Conservation (phyloP, 2,329 filamentous ascomycete species). For the Fusarium sp. region DNA sequence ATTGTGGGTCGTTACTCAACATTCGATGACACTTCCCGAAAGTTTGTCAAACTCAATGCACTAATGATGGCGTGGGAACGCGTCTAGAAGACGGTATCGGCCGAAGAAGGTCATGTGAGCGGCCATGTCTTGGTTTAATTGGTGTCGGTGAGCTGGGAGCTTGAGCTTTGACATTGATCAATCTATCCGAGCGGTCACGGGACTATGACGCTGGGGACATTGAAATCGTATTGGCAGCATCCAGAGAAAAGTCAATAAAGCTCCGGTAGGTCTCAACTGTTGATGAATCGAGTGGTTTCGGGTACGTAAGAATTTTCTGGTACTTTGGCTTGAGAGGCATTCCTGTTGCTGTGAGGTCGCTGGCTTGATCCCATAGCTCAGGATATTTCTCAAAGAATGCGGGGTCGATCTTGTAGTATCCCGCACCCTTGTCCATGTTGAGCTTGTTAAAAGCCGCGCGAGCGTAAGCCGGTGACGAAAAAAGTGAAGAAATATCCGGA, state of each 20-base stretch:
- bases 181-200: constrained; percentile 10
- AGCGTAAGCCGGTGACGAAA: constrained; percentile 46
- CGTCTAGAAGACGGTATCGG: background rate
- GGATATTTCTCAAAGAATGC: constrained; percentile 54
- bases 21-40: constrained; percentile 35
- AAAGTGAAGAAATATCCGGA: constrained; percentile 44
- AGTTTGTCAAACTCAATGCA: constrained; percentile 12
- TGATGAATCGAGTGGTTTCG: constrained; percentile 48
- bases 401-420: constrained; percentile 54
- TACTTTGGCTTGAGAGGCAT: constrained; percentile 51
- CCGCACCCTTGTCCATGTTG: constrained; percentile 54
- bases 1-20: constrained; percentile 43
- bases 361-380: constrained; percentile 50
- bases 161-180: too few species aligned
- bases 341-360: constrained; percentile 48
- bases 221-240: constrained; percentile 45
- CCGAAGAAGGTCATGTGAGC: constrained; percentile 19
- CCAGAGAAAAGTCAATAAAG: constrained; percentile 54
- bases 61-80: background rate
- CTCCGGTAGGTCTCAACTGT: constrained; percentile 54
- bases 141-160: too few species aligned
- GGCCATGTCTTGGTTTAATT: too few species aligned
- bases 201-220: constrained; percentile 1
- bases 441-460: constrained; percentile 48
- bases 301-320: constrained; percentile 52